Percentiles rank a stretch among this genome's conserved stretches.
phyloP scores from a whole-genome alignment of 306 rosid species.

The Cotoneaster glaucophyllus region DNA sequence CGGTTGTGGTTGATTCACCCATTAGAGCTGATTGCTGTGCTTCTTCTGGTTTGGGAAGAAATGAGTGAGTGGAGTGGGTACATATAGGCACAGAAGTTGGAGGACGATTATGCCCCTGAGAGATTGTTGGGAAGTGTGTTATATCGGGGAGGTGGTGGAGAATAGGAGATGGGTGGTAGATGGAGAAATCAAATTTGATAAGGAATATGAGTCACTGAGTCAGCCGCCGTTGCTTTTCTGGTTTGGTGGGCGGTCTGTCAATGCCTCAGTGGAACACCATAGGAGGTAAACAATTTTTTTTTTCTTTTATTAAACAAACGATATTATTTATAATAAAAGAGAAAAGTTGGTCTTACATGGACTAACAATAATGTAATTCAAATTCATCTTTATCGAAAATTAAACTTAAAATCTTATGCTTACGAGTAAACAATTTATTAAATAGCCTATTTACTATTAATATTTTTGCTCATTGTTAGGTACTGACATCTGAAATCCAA shows the following conservation, averaged over 20 bases:
- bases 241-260: too few species aligned
- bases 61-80: not conserved
- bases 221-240: not conserved
- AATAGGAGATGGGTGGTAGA: not conserved
- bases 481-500: too few species aligned
- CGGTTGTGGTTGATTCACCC: constrained; percentile 10
- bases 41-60: not conserved
- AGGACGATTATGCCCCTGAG: not conserved
- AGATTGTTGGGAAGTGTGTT: not conserved
- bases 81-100: not conserved
- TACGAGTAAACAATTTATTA: too few species aligned
- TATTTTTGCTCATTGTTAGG: too few species aligned
- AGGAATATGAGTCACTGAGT: not conserved
- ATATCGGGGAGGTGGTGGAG: not conserved
- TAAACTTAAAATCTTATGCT: too few species aligned
- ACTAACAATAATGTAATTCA: accelerated
- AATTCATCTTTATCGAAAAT: accelerated
- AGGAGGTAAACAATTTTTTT: too few species aligned
- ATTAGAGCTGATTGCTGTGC: not conserved
- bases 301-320: too few species aligned
- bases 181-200: constrained; percentile 1
- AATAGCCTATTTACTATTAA: too few species aligned
- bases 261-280: too few species aligned
- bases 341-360: too few species aligned
- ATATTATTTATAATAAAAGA: too few species aligned